Base-by-base conservation (phyloP, 176 grass and related monocot genomes). In the Hsuehochloa calcarea region DNA sequence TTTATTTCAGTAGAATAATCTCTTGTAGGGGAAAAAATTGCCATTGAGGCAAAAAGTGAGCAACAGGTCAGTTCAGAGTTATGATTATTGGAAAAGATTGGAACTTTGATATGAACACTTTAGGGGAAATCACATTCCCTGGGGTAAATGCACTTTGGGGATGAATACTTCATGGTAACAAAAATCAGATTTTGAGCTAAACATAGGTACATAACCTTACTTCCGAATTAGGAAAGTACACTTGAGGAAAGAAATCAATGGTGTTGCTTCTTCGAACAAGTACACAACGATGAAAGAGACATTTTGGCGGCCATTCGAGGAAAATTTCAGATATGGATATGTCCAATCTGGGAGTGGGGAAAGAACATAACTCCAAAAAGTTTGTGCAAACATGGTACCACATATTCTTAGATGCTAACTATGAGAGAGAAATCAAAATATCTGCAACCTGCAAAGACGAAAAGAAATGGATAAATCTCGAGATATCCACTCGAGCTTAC, bases 191-290 rank as follows among this genome's bases (percentile, higher is more conserved):
- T 85, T 45, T 37, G 58, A 79, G 66, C 74, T 25, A 73, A 80
- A 23, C 29, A 52, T 8, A 6, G 22, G 35, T 69, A 9, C 45
- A 10, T 15, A 74, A 72, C 31, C 40, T 56, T 58, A 65, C 2
- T 68, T 66, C 47, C 25, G 27, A 73, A 56, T 10, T 5, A 66
- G 11, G 46, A 75, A 70, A 29, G 63, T 79, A 68, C 61, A 69
- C 16, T 60, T 59, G 37, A 89, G 70, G 44, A 51, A 81, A 43
- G n/a, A 75, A 80, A 61, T 1, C 38, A 70, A 22, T 38, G 60
- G 41, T 49, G 39, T 55, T 80, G 43, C 10, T 66, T 66, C 34
- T 74, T 61, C 10, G 40, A 35, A 38, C 81, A 68, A 60, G 75
- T 29, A 38, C 46, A 8, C 4, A 59, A 17, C 6, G 62, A 62